These are phyloP conservation scores for Venturia oleaginea DNA, from an alignment of 2,329 filamentous ascomycete species.

Conservation along the genomic window DNA sequence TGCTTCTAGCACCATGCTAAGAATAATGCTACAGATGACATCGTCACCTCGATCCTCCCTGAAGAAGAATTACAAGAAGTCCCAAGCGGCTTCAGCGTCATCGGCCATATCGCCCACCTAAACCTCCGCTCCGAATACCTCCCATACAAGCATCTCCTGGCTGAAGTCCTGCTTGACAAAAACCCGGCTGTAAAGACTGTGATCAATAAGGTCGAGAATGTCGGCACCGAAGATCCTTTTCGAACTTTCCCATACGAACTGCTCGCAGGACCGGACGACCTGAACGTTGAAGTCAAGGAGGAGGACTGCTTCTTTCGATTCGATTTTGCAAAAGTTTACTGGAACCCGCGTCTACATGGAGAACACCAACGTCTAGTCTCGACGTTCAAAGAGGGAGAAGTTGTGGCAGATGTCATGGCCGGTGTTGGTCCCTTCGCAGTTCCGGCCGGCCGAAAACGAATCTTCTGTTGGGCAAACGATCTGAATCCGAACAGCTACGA, in stretches of 20 bases:
- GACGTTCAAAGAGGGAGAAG: slow-evolving; percentile 63
- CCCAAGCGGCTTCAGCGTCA: slow-evolving; percentile 76
- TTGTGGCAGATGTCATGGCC: slow-evolving; percentile 93
- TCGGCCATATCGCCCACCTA: slow-evolving; percentile 83
- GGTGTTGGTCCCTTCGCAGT: slow-evolving; percentile 93
- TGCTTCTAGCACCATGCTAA: neutral
- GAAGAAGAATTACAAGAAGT: slow-evolving; percentile 72
- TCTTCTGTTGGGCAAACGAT: slow-evolving; percentile 96
- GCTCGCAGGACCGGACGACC: slow-evolving; percentile 68
- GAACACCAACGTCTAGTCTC: slow-evolving; percentile 74
- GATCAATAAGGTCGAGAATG: slow-evolving; percentile 90
- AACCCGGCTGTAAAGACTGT: slow-evolving; percentile 74
- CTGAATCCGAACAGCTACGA: slow-evolving; percentile 84
- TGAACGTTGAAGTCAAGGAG: slow-evolving; percentile 76
- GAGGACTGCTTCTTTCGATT: slow-evolving; percentile 81
- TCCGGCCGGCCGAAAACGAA: slow-evolving; percentile 78
- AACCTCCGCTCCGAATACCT: slow-evolving; percentile 79
- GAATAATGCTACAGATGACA: slow-evolving; percentile 52
- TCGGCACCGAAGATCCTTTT: slow-evolving; percentile 77
- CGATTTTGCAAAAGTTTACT: slow-evolving; percentile 95
- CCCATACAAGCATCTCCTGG: slow-evolving; percentile 80
- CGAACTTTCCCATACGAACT: slow-evolving; percentile 91
- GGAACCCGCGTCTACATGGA: slow-evolving; percentile 85
- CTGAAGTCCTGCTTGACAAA: slow-evolving; percentile 80
- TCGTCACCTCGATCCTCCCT: slow-evolving; percentile 73